These are phyloP conservation scores for Prunus salicina DNA, from an alignment of 306 rosid genomes.

Conservation along the genomic window DNA sequence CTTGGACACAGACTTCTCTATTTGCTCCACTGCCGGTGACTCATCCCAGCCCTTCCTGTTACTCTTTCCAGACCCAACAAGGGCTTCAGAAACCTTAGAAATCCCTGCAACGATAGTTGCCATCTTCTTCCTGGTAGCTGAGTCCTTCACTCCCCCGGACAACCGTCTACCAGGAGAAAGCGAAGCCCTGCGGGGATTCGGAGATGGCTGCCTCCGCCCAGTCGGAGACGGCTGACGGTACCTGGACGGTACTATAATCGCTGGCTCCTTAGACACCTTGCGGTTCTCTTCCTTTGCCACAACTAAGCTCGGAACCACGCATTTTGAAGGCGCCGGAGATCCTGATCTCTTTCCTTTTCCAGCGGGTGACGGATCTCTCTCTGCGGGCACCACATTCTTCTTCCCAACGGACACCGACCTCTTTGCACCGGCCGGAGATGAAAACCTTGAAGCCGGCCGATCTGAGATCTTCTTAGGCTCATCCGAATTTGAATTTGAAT, in stretches of 20 bases:
- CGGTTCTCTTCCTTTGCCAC: conserved; percentile 77
- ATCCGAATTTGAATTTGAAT: conserved; percentile 2
- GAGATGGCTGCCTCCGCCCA: conserved; percentile 81
- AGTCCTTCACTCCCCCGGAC: conserved; percentile 72
- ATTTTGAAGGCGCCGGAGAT: conserved; percentile 89
- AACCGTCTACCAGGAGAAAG: conserved; percentile 81
- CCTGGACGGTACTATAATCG: conserved; percentile 91
- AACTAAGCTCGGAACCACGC: conserved; percentile 78
- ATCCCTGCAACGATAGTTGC: conserved; percentile 59
- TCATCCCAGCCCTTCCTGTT: conserved; percentile 86
- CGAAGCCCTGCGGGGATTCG: conserved; percentile 65
- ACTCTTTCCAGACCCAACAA: conserved; percentile 64
- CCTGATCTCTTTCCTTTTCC: conserved; percentile 75
- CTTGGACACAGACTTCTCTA: conserved; percentile 50
- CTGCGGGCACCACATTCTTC: conserved; percentile 33
- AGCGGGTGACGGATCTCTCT: conserved; percentile 81
- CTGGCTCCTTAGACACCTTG: conserved; percentile 54
- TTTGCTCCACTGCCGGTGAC: conserved; percentile 41
- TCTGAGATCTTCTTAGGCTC: conserved; percentile 27
- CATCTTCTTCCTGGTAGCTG: conserved; percentile 68
- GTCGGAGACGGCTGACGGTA: conserved; percentile 84
- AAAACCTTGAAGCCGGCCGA: conserved; percentile 57
- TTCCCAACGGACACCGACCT: conserved; percentile 54
- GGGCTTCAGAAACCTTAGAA: conserved; percentile 66
- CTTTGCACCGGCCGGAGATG: conserved; percentile 78